Conservation (phyloP, 2,329 filamentous ascomycete species). For the Trichoderma lentiforme region DNA sequence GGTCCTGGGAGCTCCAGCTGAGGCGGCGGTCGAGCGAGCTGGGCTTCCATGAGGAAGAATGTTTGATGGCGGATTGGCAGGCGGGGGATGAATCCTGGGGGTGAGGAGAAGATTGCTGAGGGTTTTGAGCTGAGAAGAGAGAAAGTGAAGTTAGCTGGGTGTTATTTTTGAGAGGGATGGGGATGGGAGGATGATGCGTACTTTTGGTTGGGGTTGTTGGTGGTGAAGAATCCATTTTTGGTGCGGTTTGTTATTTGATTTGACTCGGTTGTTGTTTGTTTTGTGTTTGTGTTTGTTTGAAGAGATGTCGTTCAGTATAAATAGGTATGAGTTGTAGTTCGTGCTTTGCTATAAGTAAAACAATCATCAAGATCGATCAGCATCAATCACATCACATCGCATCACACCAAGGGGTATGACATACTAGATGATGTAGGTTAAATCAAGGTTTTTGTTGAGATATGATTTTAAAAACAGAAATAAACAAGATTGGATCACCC, state of each 20-base stretch:
- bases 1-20: constrained; percentile 53
- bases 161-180: not conserved
- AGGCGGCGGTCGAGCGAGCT: constrained; percentile 41
- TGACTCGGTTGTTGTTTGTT: not conserved
- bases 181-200: not conserved
- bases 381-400: too few relatives aligned
- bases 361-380: too few relatives aligned
- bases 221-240: constrained; percentile 8
- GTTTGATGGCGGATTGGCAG: constrained; percentile 25
- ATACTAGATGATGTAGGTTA: too few relatives aligned
- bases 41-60: constrained; percentile 46
- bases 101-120: not conserved
- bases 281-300: not conserved
- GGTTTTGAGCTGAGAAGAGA: not conserved
- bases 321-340: not conserved
- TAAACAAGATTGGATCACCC: not conserved
- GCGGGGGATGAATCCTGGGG: constrained; percentile 18
- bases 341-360: too few relatives aligned
- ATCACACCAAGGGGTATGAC: too few relatives aligned
- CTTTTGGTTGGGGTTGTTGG: not conserved
- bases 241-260: not conserved
- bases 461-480: too few relatives aligned
- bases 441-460: too few relatives aligned
- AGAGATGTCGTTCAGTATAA: too few relatives aligned
- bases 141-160: not conserved